Percentiles rank a stretch among this genome's conserved stretches.
Conservation (phyloP, 345 rosid genomes). For the Hibiscus tridactylites region DNA sequence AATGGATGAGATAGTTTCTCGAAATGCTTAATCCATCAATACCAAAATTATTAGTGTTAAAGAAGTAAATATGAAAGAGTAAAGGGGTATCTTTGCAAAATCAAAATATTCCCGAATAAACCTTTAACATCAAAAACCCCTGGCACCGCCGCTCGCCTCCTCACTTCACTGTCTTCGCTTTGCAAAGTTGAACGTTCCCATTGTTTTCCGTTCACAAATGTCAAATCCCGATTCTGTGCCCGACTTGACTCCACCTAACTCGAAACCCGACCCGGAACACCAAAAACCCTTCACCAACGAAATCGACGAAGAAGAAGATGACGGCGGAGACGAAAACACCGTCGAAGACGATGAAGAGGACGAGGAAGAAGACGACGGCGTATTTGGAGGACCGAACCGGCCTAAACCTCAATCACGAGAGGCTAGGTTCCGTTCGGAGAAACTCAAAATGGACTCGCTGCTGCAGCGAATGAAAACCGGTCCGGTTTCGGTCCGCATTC, state of each 20-base stretch:
- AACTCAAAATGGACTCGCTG: conserved; percentile 38
- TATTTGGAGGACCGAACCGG: conserved; percentile 20
- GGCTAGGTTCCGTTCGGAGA: conserved; percentile 22
- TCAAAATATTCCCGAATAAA: neutral
- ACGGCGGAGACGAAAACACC: conserved; percentile 27
- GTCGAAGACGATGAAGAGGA: conserved; percentile 24
- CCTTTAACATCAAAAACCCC: neutral
- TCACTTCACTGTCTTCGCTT: neutral
- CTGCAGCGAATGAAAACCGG: conserved; percentile 42
- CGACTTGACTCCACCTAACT: neutral
- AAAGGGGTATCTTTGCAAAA: neutral
- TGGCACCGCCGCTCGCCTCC: neutral
- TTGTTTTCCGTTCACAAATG: neutral
- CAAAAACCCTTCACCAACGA: neutral
- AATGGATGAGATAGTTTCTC: no score
- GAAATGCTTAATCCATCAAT: no score
- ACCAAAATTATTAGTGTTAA: neutral
- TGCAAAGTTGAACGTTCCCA: neutral
- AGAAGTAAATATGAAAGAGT: neutral
- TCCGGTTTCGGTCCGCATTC: conserved; percentile 63
- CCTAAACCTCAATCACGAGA: conserved; percentile 21
- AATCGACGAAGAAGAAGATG: conserved; percentile 12
- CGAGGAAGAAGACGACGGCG: conserved; percentile 21
- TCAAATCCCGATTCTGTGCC: neutral
- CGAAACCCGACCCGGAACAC: neutral